Evolutionary conservation across 2,329 filamentous ascomycete species (phyloP).

Genomic region (Colletotrichum sp.): DNA sequence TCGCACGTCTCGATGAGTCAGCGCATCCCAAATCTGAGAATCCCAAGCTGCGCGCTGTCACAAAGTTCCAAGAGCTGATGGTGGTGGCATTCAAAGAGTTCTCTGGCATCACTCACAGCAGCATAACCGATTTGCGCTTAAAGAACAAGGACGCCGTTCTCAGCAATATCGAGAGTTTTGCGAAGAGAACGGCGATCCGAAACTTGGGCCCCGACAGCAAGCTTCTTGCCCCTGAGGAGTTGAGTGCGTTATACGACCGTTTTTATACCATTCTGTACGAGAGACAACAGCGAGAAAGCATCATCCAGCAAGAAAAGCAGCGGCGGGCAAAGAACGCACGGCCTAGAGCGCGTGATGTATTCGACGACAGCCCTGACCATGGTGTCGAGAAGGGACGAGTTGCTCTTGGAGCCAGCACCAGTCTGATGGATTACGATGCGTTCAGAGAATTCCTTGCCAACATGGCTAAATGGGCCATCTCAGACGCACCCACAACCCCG

Average conservation of each 20-base stretch:
- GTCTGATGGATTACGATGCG: constrained; percentile 95
- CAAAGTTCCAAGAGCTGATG: constrained; percentile 97
- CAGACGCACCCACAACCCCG: constrained; percentile 76
- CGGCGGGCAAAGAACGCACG: constrained; percentile 68
- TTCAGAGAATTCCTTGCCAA: constrained; percentile 93
- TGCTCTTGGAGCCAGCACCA: constrained; percentile 86
- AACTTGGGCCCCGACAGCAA: constrained; percentile 98
- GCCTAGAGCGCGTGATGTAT: constrained; percentile 46
- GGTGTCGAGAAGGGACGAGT: constrained; percentile 84
- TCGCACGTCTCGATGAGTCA: constrained; percentile 90
- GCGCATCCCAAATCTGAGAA: constrained; percentile 97
- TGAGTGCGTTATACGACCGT: constrained; percentile 89
- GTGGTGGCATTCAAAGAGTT: constrained; percentile 99
- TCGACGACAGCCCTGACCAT: constrained; percentile 45
- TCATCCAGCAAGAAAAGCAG: constrained; percentile 78
- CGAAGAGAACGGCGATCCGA: constrained; percentile 93
- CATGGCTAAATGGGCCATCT: constrained; percentile 91
- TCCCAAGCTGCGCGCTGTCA: constrained; percentile 90
- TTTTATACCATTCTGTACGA: constrained; percentile 95
- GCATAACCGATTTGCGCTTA: constrained; percentile 84
- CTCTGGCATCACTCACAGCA: constrained; percentile 90
- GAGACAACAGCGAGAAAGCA: constrained; percentile 80
- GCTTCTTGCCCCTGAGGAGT: constrained; percentile 81
- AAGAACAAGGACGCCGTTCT: constrained; percentile 96
- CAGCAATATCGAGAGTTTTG: constrained; percentile 95